Evolutionary conservation across 2,329 filamentous ascomycete genomes (phyloP).

Genomic region (Boeremia exigua): DNA sequence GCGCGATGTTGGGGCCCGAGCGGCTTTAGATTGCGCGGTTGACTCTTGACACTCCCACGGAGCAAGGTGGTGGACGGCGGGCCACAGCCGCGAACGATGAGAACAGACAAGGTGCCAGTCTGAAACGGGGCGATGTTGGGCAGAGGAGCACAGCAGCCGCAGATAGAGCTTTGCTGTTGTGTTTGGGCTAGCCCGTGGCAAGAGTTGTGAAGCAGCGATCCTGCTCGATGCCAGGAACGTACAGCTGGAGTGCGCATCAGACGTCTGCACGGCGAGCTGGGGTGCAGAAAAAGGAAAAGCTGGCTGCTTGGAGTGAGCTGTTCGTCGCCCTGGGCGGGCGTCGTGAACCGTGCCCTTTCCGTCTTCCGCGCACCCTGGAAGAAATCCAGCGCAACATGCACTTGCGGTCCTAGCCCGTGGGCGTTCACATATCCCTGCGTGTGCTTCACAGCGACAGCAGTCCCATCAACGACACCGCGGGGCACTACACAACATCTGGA

Average conservation of each 20-base stretch:
- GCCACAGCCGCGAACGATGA: constrained; percentile 37
- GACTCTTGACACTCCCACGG: constrained; percentile 30
- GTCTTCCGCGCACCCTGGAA: constrained; percentile 38
- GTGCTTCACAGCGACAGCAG: constrained; percentile 26
- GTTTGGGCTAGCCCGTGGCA: constrained; percentile 38
- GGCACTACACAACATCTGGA: constrained; percentile 3
- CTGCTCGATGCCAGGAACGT: constrained; percentile 38
- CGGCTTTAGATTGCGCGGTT: constrained; percentile 39
- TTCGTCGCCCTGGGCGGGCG: constrained; percentile 20
- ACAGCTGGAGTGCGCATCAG: constrained; percentile 38
- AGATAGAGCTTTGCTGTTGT: constrained; percentile 30
- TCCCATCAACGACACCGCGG: constrained; percentile 15
- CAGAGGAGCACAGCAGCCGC: constrained; percentile 44
- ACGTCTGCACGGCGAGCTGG: constrained; percentile 23
- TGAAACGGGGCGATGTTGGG: constrained; percentile 43
- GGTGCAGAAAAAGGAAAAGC: constrained; percentile 39
- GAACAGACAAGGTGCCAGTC: constrained; percentile 38
- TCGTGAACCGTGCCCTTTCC: constrained; percentile 41
- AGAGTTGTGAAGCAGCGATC: constrained; percentile 28
- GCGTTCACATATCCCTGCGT: constrained; percentile 27
- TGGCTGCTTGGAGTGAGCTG: constrained; percentile 27
- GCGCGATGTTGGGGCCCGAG: constrained; percentile 40
- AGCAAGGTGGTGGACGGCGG: constrained; percentile 22
- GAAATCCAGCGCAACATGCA: constrained; percentile 29
- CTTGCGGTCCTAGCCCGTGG: constrained; percentile 27